Conservation (phyloP, 768 basidiomycete species). For the Pisolithus tinctorius region DNA sequence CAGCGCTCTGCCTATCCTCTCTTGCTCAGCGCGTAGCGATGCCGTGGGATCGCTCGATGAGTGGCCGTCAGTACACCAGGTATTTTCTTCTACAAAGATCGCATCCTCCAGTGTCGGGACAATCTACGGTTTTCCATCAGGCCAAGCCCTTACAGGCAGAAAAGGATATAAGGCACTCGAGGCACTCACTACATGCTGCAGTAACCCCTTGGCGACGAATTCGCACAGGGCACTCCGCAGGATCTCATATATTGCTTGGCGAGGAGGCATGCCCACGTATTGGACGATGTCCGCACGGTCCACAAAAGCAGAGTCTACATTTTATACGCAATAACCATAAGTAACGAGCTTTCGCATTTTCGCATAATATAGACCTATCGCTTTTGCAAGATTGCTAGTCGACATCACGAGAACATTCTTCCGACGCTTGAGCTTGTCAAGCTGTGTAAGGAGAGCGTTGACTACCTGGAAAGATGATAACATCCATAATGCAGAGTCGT, state of each 20-base stretch:
- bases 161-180: constrained; percentile 22
- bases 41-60: constrained; percentile 6
- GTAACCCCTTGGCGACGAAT: constrained; percentile 66
- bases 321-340: not conserved
- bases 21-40: constrained; percentile 42
- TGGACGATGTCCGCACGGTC: constrained; percentile 97
- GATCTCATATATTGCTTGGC: constrained; percentile 92
- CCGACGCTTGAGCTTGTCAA: constrained; percentile 88
- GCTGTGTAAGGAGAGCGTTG: constrained; percentile 92
- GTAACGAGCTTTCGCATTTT: not conserved
- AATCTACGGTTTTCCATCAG: constrained; percentile 31
- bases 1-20: constrained; percentile 50
- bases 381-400: constrained; percentile 90
- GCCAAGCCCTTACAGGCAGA: constrained; percentile 1
- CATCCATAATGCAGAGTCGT: not conserved
- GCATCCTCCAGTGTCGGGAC: constrained; percentile 58
- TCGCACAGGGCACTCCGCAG: constrained; percentile 76
- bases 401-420: constrained; percentile 96
- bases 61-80: constrained; percentile 3
- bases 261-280: constrained; percentile 86
- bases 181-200: constrained; percentile 52
- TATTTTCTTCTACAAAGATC: constrained; percentile 14
- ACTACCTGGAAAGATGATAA: constrained; percentile 60
- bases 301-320: constrained; percentile 86
- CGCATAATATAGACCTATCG: constrained; percentile 64